Evolutionary conservation across 768 basidiomycete genomes (phyloP).

Genomic region (Lentinula guzmanii): DNA sequence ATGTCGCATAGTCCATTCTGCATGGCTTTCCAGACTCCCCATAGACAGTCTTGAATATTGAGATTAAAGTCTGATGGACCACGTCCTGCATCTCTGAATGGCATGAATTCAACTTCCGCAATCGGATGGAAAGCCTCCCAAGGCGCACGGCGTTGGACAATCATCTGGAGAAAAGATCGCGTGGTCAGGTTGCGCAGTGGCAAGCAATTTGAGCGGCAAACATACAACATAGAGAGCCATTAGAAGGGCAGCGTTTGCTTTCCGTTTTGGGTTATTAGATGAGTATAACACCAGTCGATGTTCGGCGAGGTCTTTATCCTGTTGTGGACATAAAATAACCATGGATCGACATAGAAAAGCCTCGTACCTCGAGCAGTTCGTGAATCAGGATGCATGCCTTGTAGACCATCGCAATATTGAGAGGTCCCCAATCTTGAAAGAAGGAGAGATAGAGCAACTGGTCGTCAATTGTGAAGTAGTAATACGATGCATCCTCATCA

Average conservation of each 20-base stretch:
- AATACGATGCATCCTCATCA: constrained; percentile 72
- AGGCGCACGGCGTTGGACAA: constrained; percentile 82
- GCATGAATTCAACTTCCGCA: constrained; percentile 88
- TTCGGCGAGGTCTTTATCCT: constrained; percentile 73
- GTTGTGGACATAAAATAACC: constrained; percentile 21
- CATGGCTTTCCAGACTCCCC: constrained; percentile 86
- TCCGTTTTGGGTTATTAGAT: constrained; percentile 75
- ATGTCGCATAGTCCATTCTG: constrained; percentile 91
- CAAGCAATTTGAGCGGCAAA: constrained; percentile 9
- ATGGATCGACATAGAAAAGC: constrained; percentile 30
- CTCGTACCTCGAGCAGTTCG: constrained; percentile 73
- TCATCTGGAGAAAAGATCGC: constrained; percentile 55
- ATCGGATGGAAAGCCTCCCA: constrained; percentile 96
- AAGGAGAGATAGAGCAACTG: constrained; percentile 89
- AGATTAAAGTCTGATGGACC: constrained; percentile 91
- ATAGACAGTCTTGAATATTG: constrained; percentile 86
- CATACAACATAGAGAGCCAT: constrained; percentile 90
- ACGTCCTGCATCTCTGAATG: constrained; percentile 92
- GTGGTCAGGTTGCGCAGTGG: constrained; percentile 8
- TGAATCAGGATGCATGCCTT: constrained; percentile 90
- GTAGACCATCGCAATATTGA: constrained; percentile 91
- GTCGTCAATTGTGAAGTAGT: constrained; percentile 92
- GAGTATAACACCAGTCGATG: constrained; percentile 85
- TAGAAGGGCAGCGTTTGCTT: constrained; percentile 92
- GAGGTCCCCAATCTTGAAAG: constrained; percentile 92